phyloP scores from a whole-genome alignment of 208 protist genomes.

The Crithidia acanthocephali region DNA sequence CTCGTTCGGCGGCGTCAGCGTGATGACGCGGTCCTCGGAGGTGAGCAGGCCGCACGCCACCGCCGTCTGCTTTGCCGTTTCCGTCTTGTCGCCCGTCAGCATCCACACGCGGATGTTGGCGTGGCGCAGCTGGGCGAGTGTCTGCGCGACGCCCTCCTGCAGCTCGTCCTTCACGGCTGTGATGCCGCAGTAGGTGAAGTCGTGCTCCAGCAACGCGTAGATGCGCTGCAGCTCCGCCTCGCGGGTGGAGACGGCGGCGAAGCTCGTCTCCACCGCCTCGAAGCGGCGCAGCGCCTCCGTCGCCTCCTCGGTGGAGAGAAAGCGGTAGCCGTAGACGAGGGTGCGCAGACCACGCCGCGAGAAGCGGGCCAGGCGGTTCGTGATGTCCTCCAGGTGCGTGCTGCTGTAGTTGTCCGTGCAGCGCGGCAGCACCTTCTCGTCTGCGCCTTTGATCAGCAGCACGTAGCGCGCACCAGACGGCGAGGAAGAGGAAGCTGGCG shows the following conservation, averaged over 20 bases:
- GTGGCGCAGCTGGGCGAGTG: constrained; percentile 75
- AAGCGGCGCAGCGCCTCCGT: constrained; percentile 38
- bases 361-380: constrained; percentile 30
- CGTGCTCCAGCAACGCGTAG: constrained; percentile 83
- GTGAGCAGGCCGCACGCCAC: constrained; percentile 64
- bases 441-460: constrained; percentile 81
- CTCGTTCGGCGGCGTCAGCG: constrained; percentile 42
- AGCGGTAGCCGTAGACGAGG: constrained; percentile 66
- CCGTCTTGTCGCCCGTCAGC: constrained; percentile 98
- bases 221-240: constrained; percentile 32
- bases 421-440: constrained; percentile 70
- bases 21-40: constrained; percentile 42
- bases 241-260: constrained; percentile 26
- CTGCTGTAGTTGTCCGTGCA: constrained; percentile 39
- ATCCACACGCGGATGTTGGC: constrained; percentile 94
- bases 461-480: constrained; percentile 34
- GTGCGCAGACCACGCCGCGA: constrained; percentile 67
- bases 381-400: constrained; percentile 27
- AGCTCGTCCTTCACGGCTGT: constrained; percentile 97
- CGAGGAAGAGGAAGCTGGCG: background rate
- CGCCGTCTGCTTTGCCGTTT: constrained; percentile 97
- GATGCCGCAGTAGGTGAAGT: constrained; percentile 91
- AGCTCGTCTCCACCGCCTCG: constrained; percentile 24
- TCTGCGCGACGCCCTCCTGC: constrained; percentile 94
- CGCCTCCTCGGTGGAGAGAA: constrained; percentile 47